Conservation (phyloP, 805 yeast genomes). For the Yueomyces sp. region DNA sequence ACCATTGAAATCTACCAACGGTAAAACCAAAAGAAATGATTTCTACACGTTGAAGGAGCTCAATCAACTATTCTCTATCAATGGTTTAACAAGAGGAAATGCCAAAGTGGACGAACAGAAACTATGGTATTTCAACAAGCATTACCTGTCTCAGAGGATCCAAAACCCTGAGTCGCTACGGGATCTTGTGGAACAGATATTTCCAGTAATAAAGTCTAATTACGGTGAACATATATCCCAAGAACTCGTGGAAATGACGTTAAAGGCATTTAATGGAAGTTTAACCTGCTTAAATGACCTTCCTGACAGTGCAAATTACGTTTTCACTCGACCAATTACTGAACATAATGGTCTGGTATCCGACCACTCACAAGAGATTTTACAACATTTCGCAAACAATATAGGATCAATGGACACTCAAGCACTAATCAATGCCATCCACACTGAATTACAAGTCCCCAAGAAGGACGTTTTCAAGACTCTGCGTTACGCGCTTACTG, state of each 20-base stretch:
- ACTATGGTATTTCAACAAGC: conserved; percentile 63
- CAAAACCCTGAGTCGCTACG: conserved; percentile 24
- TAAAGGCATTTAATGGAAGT: conserved; percentile 34
- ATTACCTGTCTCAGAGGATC: conserved; percentile 39
- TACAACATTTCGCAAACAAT: too few relatives aligned
- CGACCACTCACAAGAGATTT: too few relatives aligned
- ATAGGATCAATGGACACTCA: not conserved
- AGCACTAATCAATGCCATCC: conserved; percentile 4
- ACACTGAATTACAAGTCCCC: conserved; percentile 2
- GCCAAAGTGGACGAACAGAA: conserved; percentile 80
- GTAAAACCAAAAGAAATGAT: conserved; percentile 32
- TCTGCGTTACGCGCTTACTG: conserved; percentile 57
- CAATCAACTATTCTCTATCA: conserved; percentile 42
- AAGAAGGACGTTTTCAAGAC: conserved; percentile 38
- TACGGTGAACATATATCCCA: conserved; percentile 7
- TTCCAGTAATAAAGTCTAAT: conserved; percentile 7
- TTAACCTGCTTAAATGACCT: conserved; percentile 20
- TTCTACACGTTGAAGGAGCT: conserved; percentile 39
- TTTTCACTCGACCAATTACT: too few relatives aligned
- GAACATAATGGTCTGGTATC: too few relatives aligned
- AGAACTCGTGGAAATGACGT: conserved; percentile 27
- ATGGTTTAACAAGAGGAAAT: conserved; percentile 79
- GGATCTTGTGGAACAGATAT: conserved; percentile 25
- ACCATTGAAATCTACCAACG: conserved; percentile 46
- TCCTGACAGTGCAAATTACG: too few relatives aligned